These are phyloP conservation scores for Pestalotiopsis sp. DNA, from an alignment of 2,329 filamentous ascomycete genomes.

Conservation along the genomic window DNA sequence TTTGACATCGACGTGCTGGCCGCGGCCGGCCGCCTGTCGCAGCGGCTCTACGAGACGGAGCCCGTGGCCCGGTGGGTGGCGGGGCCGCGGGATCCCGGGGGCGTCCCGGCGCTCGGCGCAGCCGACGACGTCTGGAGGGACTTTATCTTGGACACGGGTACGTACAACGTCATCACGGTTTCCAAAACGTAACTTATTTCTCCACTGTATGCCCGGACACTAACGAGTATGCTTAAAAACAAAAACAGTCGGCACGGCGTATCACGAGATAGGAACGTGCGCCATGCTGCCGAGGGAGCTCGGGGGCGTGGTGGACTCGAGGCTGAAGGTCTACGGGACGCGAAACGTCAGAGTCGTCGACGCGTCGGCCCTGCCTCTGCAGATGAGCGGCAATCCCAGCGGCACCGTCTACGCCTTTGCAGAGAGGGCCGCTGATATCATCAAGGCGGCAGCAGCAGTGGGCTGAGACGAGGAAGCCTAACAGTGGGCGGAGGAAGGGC, in stretches of 20 bases:
- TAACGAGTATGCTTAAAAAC: neutral
- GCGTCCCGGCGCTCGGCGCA: slow-evolving; percentile 18
- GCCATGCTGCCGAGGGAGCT: slow-evolving; percentile 47
- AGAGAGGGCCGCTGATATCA: slow-evolving; percentile 40
- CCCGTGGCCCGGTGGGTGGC: slow-evolving; percentile 19
- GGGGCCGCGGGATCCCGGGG: slow-evolving; percentile 14
- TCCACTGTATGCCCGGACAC: neutral
- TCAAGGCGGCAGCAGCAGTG: slow-evolving; percentile 16
- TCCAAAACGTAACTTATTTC: neutral
- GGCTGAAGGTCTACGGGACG: slow-evolving; percentile 48
- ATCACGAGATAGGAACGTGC: slow-evolving; percentile 37
- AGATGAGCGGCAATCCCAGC: slow-evolving; percentile 47
- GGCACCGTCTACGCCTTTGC: slow-evolving; percentile 52
- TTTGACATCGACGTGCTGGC: slow-evolving; percentile 28
- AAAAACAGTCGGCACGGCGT: slow-evolving; percentile 17
- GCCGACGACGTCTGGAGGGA: neutral
- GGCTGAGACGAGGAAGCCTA: neutral
- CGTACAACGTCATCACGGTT: neutral
- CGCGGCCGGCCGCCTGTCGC: slow-evolving; percentile 24
- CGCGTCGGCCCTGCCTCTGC: slow-evolving; percentile 48
- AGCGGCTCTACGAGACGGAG: slow-evolving; percentile 23
- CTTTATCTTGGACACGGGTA: slow-evolving; percentile 11
- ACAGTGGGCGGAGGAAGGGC: neutral
- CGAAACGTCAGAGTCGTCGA: slow-evolving; percentile 48
- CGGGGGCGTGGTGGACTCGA: slow-evolving; percentile 48